Evolutionary conservation across 1,284 basidiomycete species (phyloP).

Genomic region (Leccinum subrobustum): DNA sequence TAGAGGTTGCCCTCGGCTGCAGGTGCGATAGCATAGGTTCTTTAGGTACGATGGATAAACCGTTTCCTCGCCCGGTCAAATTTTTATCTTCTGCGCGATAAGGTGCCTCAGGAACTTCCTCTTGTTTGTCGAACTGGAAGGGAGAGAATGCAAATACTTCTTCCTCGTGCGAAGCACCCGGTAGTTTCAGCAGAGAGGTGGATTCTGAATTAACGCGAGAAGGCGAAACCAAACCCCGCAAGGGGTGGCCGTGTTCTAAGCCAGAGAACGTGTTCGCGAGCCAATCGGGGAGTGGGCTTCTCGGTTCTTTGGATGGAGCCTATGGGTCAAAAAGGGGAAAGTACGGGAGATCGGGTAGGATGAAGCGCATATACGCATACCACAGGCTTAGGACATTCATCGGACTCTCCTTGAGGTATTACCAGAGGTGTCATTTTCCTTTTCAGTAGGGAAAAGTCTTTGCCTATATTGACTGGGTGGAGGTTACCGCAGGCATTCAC

Average conservation of each 20-base stretch:
- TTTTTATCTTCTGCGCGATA: neutral
- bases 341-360: slow-evolving; percentile 10
- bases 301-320: slow-evolving; percentile 17
- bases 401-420: slow-evolving; percentile 6
- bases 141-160: slow-evolving; percentile 33
- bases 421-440: slow-evolving; percentile 27
- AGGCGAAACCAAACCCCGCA: slow-evolving; percentile 40
- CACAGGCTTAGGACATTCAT: slow-evolving; percentile 14
- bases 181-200: slow-evolving; percentile 4
- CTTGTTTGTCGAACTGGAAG: slow-evolving; percentile 18
- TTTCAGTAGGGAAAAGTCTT: slow-evolving; percentile 46
- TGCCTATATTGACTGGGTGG: slow-evolving; percentile 38
- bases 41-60: neutral
- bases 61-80: slow-evolving; percentile 1
- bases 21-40: neutral
- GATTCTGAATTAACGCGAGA: slow-evolving; percentile 10
- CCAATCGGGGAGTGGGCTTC: slow-evolving; percentile 43
- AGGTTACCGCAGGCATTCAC: slow-evolving; percentile 10
- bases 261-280: slow-evolving; percentile 42
- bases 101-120: slow-evolving; percentile 3
- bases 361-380: slow-evolving; percentile 36
- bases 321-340: slow-evolving; percentile 20
- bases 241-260: slow-evolving; percentile 43
- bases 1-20: neutral
- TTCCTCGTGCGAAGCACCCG: slow-evolving; percentile 16